A percentile compares a stretch with the other conserved stretches of the same genome.
phyloP scores from a whole-genome alignment of 257 asterid genomes.

The Agastache rugosa region DNA sequence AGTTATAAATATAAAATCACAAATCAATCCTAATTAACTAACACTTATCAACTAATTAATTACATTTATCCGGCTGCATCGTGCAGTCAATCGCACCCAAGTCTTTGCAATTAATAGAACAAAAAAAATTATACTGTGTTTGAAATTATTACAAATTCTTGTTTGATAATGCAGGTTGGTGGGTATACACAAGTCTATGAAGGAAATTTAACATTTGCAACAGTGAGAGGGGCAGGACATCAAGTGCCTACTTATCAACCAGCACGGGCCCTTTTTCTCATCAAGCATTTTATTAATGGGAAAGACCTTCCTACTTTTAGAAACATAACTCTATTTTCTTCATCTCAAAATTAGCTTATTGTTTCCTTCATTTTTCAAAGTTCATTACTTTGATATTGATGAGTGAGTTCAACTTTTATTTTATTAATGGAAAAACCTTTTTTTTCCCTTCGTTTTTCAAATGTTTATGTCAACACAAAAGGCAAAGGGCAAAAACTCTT shows the following conservation, averaged over 20 bases:
- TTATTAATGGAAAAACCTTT: too few relatives aligned
- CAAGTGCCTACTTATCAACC: conserved; percentile 85
- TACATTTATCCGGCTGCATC: too few relatives aligned
- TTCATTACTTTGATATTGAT: too few relatives aligned
- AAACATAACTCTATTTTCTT: neutral
- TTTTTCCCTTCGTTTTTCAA: too few relatives aligned
- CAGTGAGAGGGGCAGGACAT: conserved; percentile 87
- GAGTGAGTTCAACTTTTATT: too few relatives aligned
- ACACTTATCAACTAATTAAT: too few relatives aligned
- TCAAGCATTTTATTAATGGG: conserved; percentile 58
- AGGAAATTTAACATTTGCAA: conserved; percentile 65
- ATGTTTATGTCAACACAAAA: too few relatives aligned
- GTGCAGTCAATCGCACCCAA: too few relatives aligned
- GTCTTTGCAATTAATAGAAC: conserved; percentile 18
- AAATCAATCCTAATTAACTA: too few relatives aligned
- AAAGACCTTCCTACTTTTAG: conserved; percentile 48
- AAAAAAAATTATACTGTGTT: conserved; percentile 38
- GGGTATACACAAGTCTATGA: conserved; percentile 64
- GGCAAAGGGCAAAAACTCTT: too few relatives aligned
- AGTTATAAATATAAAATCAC: too few relatives aligned
- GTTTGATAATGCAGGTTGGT: conserved; percentile 61
- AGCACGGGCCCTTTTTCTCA: conserved; percentile 61
- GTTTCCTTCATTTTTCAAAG: too few relatives aligned
- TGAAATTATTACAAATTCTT: conserved; percentile 31
- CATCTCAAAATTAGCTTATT: neutral